Evolutionary conservation across 306 rosid species (phyloP).

Genomic region (Acacia acuminata): DNA sequence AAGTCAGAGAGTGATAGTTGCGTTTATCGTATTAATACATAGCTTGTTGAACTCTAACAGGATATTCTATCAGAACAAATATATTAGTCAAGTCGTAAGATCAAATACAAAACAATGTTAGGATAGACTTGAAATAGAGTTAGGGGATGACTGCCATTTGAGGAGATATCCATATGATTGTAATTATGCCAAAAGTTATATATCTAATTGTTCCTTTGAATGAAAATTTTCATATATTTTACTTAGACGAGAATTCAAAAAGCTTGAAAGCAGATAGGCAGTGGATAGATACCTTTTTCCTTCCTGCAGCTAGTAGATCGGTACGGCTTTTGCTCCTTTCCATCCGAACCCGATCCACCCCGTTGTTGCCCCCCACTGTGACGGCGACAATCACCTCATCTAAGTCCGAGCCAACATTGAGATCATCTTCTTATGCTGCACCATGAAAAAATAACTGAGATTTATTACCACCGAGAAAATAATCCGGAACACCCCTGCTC

Average conservation of each 20-base stretch:
- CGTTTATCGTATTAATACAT: background rate
- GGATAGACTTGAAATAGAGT: background rate
- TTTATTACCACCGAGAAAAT: background rate
- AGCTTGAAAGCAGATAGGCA: background rate
- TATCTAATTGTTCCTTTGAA: background rate
- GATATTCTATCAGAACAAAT: background rate
- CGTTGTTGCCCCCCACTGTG: conserved; percentile 37
- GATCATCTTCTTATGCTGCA: conserved; percentile 21
- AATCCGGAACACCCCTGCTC: background rate
- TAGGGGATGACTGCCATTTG: background rate
- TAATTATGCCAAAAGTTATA: background rate
- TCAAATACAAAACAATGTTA: background rate
- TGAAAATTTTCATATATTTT: background rate
- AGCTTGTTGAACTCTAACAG: background rate
- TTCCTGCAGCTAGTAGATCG: conserved; percentile 72
- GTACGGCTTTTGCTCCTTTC: conserved; percentile 70
- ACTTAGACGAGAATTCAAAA: background rate
- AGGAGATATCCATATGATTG: background rate
- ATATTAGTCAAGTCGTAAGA: background rate
- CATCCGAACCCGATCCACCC: conserved; percentile 66
- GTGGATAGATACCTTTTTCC: conserved; percentile 49
- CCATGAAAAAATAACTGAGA: background rate
- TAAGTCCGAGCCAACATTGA: conserved; percentile 37
- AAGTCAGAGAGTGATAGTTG: background rate
- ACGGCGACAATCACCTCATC: conserved; percentile 25